These are phyloP conservation scores for Microbotryum scabiosae DNA, from an alignment of 1,284 basidiomycete species.

Conservation along the genomic window DNA sequence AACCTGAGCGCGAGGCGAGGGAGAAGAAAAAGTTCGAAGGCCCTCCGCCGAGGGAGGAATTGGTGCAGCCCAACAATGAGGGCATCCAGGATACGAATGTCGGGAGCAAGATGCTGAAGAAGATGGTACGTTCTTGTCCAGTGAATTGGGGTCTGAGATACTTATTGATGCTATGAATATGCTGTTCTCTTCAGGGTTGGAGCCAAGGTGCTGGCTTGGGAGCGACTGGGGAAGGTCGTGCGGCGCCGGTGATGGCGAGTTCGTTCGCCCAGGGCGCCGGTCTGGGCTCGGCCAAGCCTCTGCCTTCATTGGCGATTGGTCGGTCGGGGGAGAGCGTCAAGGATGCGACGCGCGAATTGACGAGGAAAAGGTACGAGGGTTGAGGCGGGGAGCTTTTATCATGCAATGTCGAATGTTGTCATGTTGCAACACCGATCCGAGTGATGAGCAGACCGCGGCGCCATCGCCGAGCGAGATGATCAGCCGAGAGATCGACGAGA, in stretches of 20 bases:
- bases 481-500: too few relatives aligned
- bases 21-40: slow-evolving; percentile 49
- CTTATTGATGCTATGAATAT: background rate
- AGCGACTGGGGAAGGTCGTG: slow-evolving; percentile 64
- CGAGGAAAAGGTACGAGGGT: slow-evolving; percentile 11
- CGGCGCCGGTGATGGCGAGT: slow-evolving; percentile 75
- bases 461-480: too few relatives aligned
- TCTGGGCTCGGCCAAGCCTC: slow-evolving; percentile 66
- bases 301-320: background rate
- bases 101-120: slow-evolving; percentile 80
- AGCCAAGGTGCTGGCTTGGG: slow-evolving; percentile 79
- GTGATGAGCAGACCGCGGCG: background rate
- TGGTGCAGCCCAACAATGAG: slow-evolving; percentile 58
- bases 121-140: slow-evolving; percentile 52
- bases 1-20: slow-evolving; percentile 44
- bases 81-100: slow-evolving; percentile 70
- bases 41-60: slow-evolving; percentile 46
- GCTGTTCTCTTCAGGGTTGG: slow-evolving; percentile 54
- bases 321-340: slow-evolving; percentile 3
- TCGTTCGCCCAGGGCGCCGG: slow-evolving; percentile 79
- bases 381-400: background rate
- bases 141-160: background rate
- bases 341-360: slow-evolving; percentile 11
- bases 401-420: too few relatives aligned
- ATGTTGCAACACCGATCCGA: too few relatives aligned